Percentiles rank a stretch among this genome's conserved stretches.
These are phyloP conservation scores for Mycena maculata DNA, from an alignment of 768 basidiomycete genomes.

Conservation along the genomic window DNA sequence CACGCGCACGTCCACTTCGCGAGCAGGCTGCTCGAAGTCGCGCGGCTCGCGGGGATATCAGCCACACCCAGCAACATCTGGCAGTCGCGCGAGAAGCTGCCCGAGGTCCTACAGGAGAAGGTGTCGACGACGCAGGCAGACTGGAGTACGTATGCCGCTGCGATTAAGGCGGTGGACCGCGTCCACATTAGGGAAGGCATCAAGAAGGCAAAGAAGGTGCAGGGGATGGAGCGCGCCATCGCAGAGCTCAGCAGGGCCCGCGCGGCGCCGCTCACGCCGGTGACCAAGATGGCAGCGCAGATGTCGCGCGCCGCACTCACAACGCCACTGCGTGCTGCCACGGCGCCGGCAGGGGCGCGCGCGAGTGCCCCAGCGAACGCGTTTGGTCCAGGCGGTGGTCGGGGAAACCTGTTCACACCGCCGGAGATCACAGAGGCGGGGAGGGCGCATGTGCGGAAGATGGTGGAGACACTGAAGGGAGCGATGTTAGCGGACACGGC, in stretches of 20 bases:
- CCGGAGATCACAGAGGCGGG: slow-evolving; percentile 1
- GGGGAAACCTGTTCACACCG: not conserved
- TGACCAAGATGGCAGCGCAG: slow-evolving; percentile 12
- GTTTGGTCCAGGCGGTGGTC: slow-evolving; percentile 10
- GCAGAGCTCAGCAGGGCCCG: not conserved
- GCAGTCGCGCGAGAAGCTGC: slow-evolving; percentile 26
- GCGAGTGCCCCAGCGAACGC: not conserved
- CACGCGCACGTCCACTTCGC: slow-evolving; percentile 28
- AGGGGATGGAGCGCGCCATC: slow-evolving; percentile 9
- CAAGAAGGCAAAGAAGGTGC: slow-evolving; percentile 1
- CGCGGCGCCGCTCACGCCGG: not conserved
- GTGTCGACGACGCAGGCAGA: not conserved
- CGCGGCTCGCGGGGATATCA: not conserved
- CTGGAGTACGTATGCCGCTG: slow-evolving; percentile 4
- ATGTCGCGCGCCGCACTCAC: not conserved
- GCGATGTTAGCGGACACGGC: not conserved
- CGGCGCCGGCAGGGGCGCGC: not conserved
- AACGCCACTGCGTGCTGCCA: no score
- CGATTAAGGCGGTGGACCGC: slow-evolving; percentile 17
- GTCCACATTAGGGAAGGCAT: slow-evolving; percentile 4
- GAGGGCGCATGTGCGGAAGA: not conserved
- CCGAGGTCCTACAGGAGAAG: slow-evolving; percentile 16
- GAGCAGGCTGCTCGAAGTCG: slow-evolving; percentile 12
- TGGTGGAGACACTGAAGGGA: not conserved
- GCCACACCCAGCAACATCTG: slow-evolving; percentile 12